Percentiles rank a stretch among this genome's conserved stretches.
Conservation (phyloP, 768 basidiomycete species). For the Pleurotus salmoneostramineus region DNA sequence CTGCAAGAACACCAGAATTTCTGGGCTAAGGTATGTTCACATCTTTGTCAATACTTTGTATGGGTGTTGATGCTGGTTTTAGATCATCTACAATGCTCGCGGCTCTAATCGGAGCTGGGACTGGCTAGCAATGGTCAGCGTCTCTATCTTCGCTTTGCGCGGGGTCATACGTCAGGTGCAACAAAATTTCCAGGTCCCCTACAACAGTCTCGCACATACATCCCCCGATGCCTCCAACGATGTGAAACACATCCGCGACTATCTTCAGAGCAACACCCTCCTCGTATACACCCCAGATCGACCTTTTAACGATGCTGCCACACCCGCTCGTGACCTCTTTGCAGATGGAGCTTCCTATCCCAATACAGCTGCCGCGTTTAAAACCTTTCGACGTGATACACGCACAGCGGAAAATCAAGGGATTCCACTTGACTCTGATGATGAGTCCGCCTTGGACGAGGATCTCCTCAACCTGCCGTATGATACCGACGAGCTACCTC, state of each 20-base stretch:
- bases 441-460: no score
- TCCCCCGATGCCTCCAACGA: neutral
- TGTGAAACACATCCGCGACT: conserved; percentile 3
- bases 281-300: conserved; percentile 10
- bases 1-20: conserved; percentile 19
- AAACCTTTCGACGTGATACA: conserved; percentile 7
- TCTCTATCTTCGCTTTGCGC: conserved; percentile 9
- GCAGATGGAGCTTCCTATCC: conserved; percentile 11
- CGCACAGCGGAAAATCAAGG: conserved; percentile 7
- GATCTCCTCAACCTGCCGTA: no score
- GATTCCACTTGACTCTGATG: no score
- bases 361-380: conserved; percentile 11
- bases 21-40: conserved; percentile 19
- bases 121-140: conserved; percentile 12
- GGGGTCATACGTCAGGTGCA: conserved; percentile 3
- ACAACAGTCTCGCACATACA: neutral
- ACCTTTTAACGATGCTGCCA: neutral
- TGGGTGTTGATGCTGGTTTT: no score
- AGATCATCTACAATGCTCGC: conserved; percentile 10
- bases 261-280: conserved; percentile 8
- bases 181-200: conserved; percentile 5
- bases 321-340: conserved; percentile 11
- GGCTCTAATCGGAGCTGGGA: conserved; percentile 9
- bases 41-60: no score
- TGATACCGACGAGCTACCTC: no score